Conservation (phyloP, 768 basidiomycete genomes). For the Agrocybe praecox region DNA sequence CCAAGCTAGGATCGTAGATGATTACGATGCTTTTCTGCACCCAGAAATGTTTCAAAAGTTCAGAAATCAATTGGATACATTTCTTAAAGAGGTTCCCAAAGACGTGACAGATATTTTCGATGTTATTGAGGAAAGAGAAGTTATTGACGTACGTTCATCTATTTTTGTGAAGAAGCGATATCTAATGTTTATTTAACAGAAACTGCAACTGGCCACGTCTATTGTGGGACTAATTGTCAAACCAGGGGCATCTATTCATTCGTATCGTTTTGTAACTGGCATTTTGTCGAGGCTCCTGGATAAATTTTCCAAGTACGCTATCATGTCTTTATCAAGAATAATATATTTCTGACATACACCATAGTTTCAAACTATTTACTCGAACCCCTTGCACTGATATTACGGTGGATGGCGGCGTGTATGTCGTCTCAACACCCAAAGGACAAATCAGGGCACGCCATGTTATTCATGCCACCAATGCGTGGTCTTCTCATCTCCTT, state of each 20-base stretch:
- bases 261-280: conserved; percentile 69
- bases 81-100: conserved; percentile 51
- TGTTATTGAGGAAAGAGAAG: conserved; percentile 31
- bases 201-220: conserved; percentile 45
- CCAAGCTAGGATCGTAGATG: conserved; percentile 59
- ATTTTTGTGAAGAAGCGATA: neutral
- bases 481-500: conserved; percentile 75
- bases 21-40: conserved; percentile 58
- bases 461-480: conserved; percentile 86
- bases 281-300: conserved; percentile 52
- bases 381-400: conserved; percentile 65
- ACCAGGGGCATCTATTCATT: conserved; percentile 64
- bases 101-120: conserved; percentile 38
- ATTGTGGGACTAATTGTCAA: conserved; percentile 54
- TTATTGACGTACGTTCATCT: conserved; percentile 27
- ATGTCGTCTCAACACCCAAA: conserved; percentile 61
- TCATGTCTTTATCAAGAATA: neutral
- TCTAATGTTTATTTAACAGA: conserved; percentile 36
- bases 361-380: conserved; percentile 60
- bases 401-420: conserved; percentile 29
- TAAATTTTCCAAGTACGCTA: conserved; percentile 49
- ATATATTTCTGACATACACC: neutral
- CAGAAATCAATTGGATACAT: conserved; percentile 44
- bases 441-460: conserved; percentile 61
- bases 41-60: conserved; percentile 41